phyloP scores from a whole-genome alignment of 2,329 filamentous ascomycete species.

The Hypoxylon sp. region DNA sequence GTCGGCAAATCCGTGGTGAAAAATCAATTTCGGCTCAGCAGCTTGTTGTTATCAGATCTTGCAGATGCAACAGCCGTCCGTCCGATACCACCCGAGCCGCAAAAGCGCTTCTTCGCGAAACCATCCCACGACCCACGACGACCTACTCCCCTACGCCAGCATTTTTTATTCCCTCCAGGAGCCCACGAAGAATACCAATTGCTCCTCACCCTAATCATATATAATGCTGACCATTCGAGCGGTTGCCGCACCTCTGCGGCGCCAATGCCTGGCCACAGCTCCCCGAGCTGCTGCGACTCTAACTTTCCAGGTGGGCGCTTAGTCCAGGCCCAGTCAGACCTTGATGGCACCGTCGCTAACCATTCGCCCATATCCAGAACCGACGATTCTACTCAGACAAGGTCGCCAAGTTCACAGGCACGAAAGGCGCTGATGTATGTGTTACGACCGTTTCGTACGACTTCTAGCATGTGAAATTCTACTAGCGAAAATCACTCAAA shows the following conservation, averaged over 20 bases:
- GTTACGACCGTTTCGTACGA: conserved; percentile 39
- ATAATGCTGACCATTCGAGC: conserved; percentile 88
- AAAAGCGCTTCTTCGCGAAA: conserved; percentile 46
- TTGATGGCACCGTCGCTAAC: conserved; percentile 49
- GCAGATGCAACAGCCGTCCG: conserved; percentile 44
- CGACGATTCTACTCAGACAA: conserved; percentile 73
- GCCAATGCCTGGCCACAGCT: conserved; percentile 82
- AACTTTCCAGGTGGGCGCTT: conserved; percentile 69
- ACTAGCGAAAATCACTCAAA: conserved; percentile 61
- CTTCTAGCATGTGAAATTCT: conserved; percentile 37
- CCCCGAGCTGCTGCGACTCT: conserved; percentile 68
- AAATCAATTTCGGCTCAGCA: conserved; percentile 36
- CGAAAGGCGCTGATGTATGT: conserved; percentile 89
- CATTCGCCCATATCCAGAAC: conserved; percentile 57
- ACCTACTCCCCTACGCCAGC: conserved; percentile 37
- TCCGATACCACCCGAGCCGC: conserved; percentile 52
- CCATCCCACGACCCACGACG: conserved; percentile 34
- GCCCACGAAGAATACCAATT: conserved; percentile 11
- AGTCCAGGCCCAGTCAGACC: conserved; percentile 13
- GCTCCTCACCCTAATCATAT: conserved; percentile 53
- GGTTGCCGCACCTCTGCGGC: conserved; percentile 80
- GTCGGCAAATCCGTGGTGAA: conserved; percentile 41
- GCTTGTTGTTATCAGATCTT: conserved; percentile 49
- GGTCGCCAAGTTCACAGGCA: conserved; percentile 94
- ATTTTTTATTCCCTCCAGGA: conserved; percentile 33